These are phyloP conservation scores for Beauveria asiatica DNA, from an alignment of 2,329 filamentous ascomycete genomes.

Conservation along the genomic window DNA sequence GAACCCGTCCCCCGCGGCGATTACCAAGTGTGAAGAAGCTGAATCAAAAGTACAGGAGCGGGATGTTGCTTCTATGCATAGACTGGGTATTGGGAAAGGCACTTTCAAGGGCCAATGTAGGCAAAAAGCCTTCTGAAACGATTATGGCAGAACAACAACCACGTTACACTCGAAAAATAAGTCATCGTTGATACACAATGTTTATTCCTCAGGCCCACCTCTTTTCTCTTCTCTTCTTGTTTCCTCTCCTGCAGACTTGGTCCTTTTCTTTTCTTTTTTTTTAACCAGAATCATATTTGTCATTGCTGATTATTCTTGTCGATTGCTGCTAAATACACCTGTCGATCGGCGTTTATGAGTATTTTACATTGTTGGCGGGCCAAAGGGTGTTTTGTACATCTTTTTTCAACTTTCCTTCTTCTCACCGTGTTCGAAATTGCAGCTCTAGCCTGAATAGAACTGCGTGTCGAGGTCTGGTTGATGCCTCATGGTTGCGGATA, in stretches of 20 bases:
- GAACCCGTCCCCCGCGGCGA: no score
- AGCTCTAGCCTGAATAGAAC: not conserved
- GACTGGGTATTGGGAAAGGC: constrained; percentile 7
- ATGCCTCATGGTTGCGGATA: not conserved
- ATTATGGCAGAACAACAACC: not conserved
- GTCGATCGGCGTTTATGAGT: not conserved
- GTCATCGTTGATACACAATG: constrained; percentile 1
- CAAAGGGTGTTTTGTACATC: not conserved
- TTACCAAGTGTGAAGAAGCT: not conserved
- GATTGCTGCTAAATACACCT: not conserved
- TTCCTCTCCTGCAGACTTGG: not conserved
- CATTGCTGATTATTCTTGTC: not conserved
- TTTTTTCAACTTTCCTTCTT: not conserved
- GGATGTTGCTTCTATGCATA: constrained; percentile 10
- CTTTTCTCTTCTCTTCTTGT: not conserved
- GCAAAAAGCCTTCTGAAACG: not conserved
- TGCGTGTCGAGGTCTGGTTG: not conserved
- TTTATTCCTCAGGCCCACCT: not conserved
- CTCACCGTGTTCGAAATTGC: not conserved
- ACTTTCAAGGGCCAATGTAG: not conserved
- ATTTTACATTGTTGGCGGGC: not conserved
- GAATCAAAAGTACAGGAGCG: not conserved
- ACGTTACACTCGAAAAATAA: not conserved
- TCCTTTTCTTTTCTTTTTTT: not conserved
- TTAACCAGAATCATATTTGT: not conserved